Conservation (phyloP, 2,329 filamentous ascomycete genomes). For the Claviceps sp. region DNA sequence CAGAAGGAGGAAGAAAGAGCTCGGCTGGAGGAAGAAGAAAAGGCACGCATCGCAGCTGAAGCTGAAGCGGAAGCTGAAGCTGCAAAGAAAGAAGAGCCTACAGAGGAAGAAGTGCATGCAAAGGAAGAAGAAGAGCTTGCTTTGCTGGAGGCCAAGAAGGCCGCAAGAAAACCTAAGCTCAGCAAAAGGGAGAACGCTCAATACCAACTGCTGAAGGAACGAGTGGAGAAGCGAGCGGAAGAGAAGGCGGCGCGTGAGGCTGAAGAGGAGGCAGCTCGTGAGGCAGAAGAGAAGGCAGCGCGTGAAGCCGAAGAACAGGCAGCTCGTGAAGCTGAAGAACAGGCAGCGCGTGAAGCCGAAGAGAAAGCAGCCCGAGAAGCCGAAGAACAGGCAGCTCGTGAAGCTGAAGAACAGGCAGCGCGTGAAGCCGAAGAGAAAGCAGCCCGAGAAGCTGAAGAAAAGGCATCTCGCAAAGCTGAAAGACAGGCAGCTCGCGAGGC, state of each 20-base stretch:
- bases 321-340: neutral
- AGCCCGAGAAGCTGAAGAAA: conserved; percentile 9
- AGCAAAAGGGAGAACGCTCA: conserved; percentile 33
- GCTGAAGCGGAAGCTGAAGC: no score
- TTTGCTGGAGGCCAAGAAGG: conserved; percentile 32
- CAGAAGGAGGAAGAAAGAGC: conserved; percentile 11
- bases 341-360: neutral
- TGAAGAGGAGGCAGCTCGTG: conserved; percentile 26
- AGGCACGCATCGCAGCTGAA: no score
- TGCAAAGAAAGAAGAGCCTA: no score
- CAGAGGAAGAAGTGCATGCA: neutral
- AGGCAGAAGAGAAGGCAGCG: conserved; percentile 20
- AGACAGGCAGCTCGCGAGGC: conserved; percentile 17
- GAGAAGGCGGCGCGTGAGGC: conserved; percentile 15
- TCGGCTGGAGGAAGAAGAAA: conserved; percentile 4
- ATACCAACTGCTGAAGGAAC: conserved; percentile 23
- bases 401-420: conserved; percentile 27
- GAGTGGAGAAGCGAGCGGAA: conserved; percentile 22
- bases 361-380: conserved; percentile 12
- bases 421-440: conserved; percentile 20
- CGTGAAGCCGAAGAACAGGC: neutral
- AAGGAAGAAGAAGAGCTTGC: conserved; percentile 26
- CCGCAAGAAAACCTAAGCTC: conserved; percentile 31
- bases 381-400: conserved; percentile 18
- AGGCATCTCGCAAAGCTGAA: conserved; percentile 15